Percentiles rank a stretch among this genome's conserved stretches.
Conservation (phyloP, 2,329 filamentous ascomycete species). For the Pseudogymnoascus sp. region DNA sequence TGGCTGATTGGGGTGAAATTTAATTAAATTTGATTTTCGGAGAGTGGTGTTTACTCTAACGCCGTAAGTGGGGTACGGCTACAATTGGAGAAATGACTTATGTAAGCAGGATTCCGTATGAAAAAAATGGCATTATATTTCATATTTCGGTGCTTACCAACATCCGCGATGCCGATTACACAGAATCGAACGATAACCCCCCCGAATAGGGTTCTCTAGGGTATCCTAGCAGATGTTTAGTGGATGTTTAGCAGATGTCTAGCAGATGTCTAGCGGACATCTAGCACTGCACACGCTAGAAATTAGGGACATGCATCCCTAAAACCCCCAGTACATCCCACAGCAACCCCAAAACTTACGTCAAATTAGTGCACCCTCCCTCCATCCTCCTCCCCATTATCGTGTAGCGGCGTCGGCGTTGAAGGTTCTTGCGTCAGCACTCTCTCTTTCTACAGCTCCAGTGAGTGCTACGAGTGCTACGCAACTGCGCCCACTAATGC, state of each 20-base stretch:
- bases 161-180: background rate
- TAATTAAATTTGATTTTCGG: background rate
- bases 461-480: background rate
- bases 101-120: background rate
- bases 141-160: background rate
- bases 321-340: background rate
- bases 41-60: background rate
- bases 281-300: background rate
- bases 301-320: background rate
- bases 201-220: background rate
- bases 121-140: background rate
- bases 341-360: background rate
- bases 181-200: background rate
- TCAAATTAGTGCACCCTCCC: background rate
- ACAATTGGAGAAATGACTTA: background rate
- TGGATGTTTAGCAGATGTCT: background rate
- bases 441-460: background rate
- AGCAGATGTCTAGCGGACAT: background rate
- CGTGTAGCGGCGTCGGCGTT: background rate
- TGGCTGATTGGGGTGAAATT: background rate
- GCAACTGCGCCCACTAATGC: background rate
- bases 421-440: background rate
- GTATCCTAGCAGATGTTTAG: background rate
- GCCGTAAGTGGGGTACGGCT: background rate
- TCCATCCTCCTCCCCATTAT: background rate